Evolutionary conservation across 208 protist genomes (phyloP), one percentile per base, ranked within the genome.

Genomic region (Willaertia magna): DNA sequence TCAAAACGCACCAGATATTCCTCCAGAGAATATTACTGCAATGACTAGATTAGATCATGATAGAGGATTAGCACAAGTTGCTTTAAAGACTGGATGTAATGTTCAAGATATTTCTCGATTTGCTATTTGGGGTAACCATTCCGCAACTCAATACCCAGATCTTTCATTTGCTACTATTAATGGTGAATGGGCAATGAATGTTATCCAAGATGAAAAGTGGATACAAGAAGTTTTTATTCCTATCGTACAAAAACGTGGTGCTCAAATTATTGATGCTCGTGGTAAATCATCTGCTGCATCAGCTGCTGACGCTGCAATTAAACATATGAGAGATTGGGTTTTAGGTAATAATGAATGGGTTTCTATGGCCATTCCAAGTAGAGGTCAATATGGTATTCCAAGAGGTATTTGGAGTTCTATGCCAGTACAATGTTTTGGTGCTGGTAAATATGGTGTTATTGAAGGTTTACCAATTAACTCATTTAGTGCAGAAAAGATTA

Each of bases 121-220:
- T 74, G 92, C 93, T 76, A 96, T 98, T 85, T 98, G 95, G 96
- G 97, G 97, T 87, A 99, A 99, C 89, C 97, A 99, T 90, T 96
- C 90, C 84, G 78, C 89, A 9, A 96, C 94, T 14, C 94, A 96
- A 89, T 92, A 96, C 78, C 97, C 97, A 18, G 95, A 98, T 89
- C 87, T 96, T 2, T 90, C 88, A 81, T 92, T 91, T 85, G 96
- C 92, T 26, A 89, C 79, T 22, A 88, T 97, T 42, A 90, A 91
- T 44, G 90, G 87, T 74, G 79, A 87, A 51, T 88, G 91, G 14
- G 91, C 91, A 22, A 86, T 78, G 7, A 86, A 92, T 22, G 89
- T 85, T 12, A 74, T 98, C 51, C 86, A 89, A 43, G 93, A 97
- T 85, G 90, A 94, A 30, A 89, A 94, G 20, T 93, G 89, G 85